Evolutionary conservation across 306 rosid genomes (phyloP).

Genomic region (Acacia melanoxylon): DNA sequence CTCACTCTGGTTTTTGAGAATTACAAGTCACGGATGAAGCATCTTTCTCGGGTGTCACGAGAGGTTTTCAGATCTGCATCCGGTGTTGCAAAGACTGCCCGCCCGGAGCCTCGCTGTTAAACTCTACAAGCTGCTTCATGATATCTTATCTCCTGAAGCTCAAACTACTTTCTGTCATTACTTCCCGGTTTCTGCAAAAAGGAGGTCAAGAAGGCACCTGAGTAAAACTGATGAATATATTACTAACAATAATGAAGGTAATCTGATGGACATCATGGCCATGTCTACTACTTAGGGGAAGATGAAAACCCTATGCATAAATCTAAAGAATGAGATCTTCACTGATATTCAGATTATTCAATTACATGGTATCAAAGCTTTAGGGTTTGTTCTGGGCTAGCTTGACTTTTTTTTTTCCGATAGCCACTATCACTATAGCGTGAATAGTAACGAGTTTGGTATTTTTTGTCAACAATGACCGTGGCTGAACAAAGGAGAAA

Average conservation of each 20-base stretch:
- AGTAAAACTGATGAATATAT: conserved; percentile 92
- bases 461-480: too few relatives aligned
- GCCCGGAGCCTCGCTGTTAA: conserved; percentile 88
- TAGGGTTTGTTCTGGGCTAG: too few relatives aligned
- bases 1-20: too few relatives aligned
- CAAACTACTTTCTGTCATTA: conserved; percentile 90
- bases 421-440: too few relatives aligned
- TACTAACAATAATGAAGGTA: conserved; percentile 62
- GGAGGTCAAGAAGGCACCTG: conserved; percentile 83
- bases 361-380: too few relatives aligned
- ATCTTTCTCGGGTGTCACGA: conserved; percentile 83
- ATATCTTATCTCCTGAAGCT: conserved; percentile 89
- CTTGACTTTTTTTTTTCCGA: too few relatives aligned
- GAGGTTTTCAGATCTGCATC: conserved; percentile 80
- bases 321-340: conserved; percentile 71
- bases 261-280: conserved; percentile 57
- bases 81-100: conserved; percentile 81
- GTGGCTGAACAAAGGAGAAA: too few relatives aligned
- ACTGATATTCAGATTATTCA: conserved; percentile 89
- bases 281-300: conserved; percentile 77
- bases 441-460: too few relatives aligned
- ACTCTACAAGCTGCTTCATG: conserved; percentile 91
- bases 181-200: conserved; percentile 92
- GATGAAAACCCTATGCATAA: conserved; percentile 78
- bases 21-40: too few relatives aligned